Base-by-base conservation (phyloP, 192 early-diverging fungal genomes). In the Martensiomyces pterosporus region DNA sequence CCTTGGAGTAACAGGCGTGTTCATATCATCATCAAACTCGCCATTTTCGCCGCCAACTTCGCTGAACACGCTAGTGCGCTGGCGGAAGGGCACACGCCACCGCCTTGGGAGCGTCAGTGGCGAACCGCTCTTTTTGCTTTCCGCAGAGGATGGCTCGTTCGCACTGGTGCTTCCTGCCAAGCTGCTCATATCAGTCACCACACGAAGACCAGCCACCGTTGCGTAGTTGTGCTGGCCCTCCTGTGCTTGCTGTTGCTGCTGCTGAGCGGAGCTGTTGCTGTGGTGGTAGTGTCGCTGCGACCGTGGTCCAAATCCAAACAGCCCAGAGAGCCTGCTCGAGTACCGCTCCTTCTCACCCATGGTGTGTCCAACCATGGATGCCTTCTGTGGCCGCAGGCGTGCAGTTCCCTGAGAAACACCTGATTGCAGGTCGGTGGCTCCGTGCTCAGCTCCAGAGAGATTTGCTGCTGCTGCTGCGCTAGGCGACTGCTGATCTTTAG, bases 261-360 rank as follows among this genome's bases (percentile, higher is more conserved):
- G 48, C 34, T 43, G 45, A n/a, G 29, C 26, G 4, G 45, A 10
- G 49, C 19, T 15, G 44, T 38, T 16, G 57, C 43, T 15, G 43
- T 14, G 36, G 49, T 14, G 41, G 4, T 5, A 1, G 47, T 34
- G 39, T 15, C 34, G 39, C 18, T 52, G 25, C 2, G 58, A 3
- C 1, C 71, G 54, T 26, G 56, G 71, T 0, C 59, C 71, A 54
- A 75, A 75, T 2, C 64, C 60, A 55, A 75, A 75, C 32, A 75
- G 49, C 3, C 71, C 71, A 5, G 71, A 75, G 9, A 75, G 24
- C 9, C 71, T 39, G 19, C 71, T 52, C 2, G 71, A 45, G 24
- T 60, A 25, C 37, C 49, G 43, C n/a, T 24, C 47, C 10, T 57
- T 47, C 2, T 35, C 24, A 4, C 32, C 40, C 35, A n/a, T n/a